Evolutionary conservation across 176 grass and related monocot genomes (phyloP), one percentile per base, ranked within the genome.

Genomic region (Aegilops bicornis): DNA sequence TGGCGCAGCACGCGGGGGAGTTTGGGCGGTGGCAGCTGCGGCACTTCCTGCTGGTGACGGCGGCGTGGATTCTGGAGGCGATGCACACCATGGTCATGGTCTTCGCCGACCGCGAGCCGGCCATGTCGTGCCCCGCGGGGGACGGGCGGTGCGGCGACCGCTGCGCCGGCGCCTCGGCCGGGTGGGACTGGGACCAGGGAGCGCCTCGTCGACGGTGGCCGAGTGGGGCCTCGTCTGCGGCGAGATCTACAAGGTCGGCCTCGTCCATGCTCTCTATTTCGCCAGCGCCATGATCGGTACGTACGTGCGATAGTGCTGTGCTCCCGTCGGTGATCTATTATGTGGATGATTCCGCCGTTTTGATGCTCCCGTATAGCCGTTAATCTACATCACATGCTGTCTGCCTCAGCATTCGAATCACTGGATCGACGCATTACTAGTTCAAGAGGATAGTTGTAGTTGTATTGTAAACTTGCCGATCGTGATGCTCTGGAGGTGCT

Each of bases 1-100:
- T 98, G 48, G 64, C 52, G 30, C 4, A 23, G 39, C 66, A 98
- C 83, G 91, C 93, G 8, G 95, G 95, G 1, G 91, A 95, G 80
- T 98, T 98, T 86, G 95, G 95, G 77, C 73, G 86, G 65, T 98
- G 95, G 95, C 95, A 98, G 91, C 95, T 98, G 33, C 92, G 87
- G 24, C 95, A 98, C 83, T 98, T 98, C 93, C 70, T 95, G 61
- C 73, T 90, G 77, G 89, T 89, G 1, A 95, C 91, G 1, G 58
- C 87, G 20, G 95, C 95, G 35, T 98, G 95, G 95, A 88, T 86
- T n/a, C 88, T 98, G 47, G 91, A 98, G 83, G 95, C 91, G 68
- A 71, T 98, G 19, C 95, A 98, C 89, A 92, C 93, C 48, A 98
- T 98, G 95, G 91, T 92, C 15, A 98, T 93, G 80, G 95, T 98